phyloP scores from a whole-genome alignment of 2,329 filamentous ascomycete species.

The Coniochaeta hoffmannii region DNA sequence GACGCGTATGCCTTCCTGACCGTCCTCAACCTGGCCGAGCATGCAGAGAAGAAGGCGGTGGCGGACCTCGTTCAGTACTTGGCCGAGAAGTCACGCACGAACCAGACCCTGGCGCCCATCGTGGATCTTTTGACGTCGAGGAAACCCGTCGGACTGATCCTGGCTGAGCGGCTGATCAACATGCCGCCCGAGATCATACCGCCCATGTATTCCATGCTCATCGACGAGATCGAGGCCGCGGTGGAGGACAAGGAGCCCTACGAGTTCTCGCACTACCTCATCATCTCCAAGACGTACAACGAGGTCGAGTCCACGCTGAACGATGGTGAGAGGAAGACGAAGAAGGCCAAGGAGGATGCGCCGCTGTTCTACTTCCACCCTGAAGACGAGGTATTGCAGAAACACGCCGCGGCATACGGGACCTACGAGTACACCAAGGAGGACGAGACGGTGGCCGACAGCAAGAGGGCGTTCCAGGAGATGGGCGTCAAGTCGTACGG shows the following conservation, averaged over 20 bases:
- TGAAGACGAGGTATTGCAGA: constrained; percentile 84
- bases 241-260: constrained; percentile 89
- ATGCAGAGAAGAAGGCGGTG: constrained; percentile 67
- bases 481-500: constrained; percentile 79
- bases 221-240: constrained; percentile 84
- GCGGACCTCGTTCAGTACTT: constrained; percentile 68
- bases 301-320: constrained; percentile 80
- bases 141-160: constrained; percentile 69
- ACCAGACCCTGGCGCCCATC: constrained; percentile 48
- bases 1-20: constrained; percentile 93
- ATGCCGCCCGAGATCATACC: constrained; percentile 90
- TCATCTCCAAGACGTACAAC: constrained; percentile 86
- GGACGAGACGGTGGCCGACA: constrained; percentile 76
- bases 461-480: constrained; percentile 91
- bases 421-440: constrained; percentile 74
- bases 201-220: constrained; percentile 89
- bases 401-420: constrained; percentile 62
- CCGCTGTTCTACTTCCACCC: constrained; percentile 87
- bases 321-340: constrained; percentile 60
- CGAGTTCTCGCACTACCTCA: constrained; percentile 84
- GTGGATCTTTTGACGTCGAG: constrained; percentile 47
- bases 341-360: constrained; percentile 40
- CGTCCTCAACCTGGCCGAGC: constrained; percentile 73
- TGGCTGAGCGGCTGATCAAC: constrained; percentile 94
- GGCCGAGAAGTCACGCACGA: constrained; percentile 39